A percentile compares a stretch with the other conserved stretches of the same genome.
phyloP scores from a whole-genome alignment of 2,329 filamentous ascomycete genomes.

The Botrytis cinerea region DNA sequence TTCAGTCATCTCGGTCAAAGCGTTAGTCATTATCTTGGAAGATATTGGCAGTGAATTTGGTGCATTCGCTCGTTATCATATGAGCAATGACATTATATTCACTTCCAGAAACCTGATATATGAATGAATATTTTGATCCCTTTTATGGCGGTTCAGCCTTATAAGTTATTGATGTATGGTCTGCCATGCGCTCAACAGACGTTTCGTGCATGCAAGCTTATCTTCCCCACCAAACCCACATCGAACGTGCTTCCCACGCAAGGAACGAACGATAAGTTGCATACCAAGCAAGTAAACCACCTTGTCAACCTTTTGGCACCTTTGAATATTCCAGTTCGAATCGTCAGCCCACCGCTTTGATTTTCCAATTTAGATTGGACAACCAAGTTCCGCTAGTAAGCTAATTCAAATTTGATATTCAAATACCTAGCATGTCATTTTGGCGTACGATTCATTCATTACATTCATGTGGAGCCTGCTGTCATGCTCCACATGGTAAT shows the following conservation, averaged over 20 bases:
- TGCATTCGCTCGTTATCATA: not conserved
- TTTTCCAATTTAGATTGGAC: not conserved
- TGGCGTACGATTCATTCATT: not conserved
- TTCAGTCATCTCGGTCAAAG: not conserved
- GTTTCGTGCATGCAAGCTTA: not conserved
- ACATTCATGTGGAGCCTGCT: not conserved
- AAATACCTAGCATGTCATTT: not conserved
- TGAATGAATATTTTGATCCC: not conserved
- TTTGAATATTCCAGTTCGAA: not conserved
- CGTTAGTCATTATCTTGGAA: not conserved
- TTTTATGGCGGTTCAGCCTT: not conserved
- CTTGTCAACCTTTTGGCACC: not conserved
- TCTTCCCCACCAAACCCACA: slow-evolving; percentile 8
- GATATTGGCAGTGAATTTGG: not conserved
- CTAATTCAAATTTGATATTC: not conserved
- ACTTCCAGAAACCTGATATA: not conserved
- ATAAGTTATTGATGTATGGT: not conserved
- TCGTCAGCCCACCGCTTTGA: not conserved
- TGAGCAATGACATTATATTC: not conserved
- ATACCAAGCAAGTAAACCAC: not conserved
- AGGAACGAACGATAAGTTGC: not conserved
- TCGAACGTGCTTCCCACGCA: not conserved
- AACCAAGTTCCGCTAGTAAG: not conserved
- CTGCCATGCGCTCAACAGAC: not conserved
- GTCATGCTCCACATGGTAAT: rapidly evolving